Conservation (phyloP, 2,329 filamentous ascomycete species). For the Cladorrhinum sp. region DNA sequence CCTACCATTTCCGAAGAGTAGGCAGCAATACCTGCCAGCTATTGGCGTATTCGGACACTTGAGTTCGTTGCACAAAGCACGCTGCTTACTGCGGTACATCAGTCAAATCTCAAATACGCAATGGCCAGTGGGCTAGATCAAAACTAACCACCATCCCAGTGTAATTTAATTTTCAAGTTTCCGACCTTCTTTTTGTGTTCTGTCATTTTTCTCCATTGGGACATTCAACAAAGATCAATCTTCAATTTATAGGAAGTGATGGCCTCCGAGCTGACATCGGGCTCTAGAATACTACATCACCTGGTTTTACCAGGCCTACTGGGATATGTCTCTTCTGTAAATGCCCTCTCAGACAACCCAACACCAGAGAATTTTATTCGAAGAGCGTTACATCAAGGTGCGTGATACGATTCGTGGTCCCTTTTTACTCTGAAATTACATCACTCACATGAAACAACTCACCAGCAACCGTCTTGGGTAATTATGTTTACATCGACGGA, state of each 20-base stretch:
- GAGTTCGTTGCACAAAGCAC: too few relatives aligned
- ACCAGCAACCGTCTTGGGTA: not conserved
- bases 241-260: not conserved
- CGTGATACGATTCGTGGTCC: not conserved
- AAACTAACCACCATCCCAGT: too few relatives aligned
- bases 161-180: too few relatives aligned
- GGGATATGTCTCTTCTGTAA: not conserved
- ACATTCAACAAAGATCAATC: not conserved
- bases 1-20: not conserved
- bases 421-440: not conserved
- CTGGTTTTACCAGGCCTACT: not conserved
- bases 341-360: not conserved
- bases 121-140: too few relatives aligned
- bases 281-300: not conserved
- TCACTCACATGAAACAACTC: not conserved
- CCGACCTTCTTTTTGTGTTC: too few relatives aligned
- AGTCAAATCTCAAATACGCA: too few relatives aligned
- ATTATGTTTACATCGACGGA: constrained; percentile 21
- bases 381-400: not conserved
- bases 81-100: too few relatives aligned
- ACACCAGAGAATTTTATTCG: not conserved
- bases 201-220: too few relatives aligned
- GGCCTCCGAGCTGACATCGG: not conserved
- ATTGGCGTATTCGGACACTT: too few relatives aligned
- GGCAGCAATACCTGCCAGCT: too few relatives aligned